Base-by-base conservation (phyloP, 208 protist species). In the Trypanosoma boissoni region DNA sequence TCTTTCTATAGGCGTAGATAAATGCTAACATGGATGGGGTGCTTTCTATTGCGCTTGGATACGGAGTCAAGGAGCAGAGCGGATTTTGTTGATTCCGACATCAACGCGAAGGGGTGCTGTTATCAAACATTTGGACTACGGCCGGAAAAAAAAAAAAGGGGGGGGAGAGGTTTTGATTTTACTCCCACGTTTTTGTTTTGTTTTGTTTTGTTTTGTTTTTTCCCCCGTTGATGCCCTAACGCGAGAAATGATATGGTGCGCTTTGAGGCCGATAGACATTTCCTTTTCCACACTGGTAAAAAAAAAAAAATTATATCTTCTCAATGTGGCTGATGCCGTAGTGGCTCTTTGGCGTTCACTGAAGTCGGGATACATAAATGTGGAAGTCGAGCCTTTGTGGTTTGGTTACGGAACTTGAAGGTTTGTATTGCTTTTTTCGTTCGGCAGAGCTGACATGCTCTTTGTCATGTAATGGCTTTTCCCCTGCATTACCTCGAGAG, bases 101-200 rank as follows among this genome's bases (percentile, higher is more conserved):
- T 51, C 28, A 31, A 51, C 14, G 45, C 21, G 6, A 51, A 10
- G 18, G 45, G 28, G 4, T 51, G 28, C 28, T 51, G 28, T 27
- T 51, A 51, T 29, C 45, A 51, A 51, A 51, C 45, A 4, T 51
- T 51, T 51, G 45, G 28, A 4, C 28, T 31, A 14, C 21, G 45
- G 4, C 45, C 21, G 28, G 45, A 51, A 27, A 51, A 51, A 27
- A 51, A 51, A 10, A n/a, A n/a, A n/a, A n/a, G n/a, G n/a, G n/a
- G n/a, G n/a, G n/a, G n/a, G n/a, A n/a, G n/a, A n/a, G 45, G 45
- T 31, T 51, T 51, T 51, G 21, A 51, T 9, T 51, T 51, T 27
- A 29, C 28, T 51, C 21, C 45, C 23, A 31, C 45, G 21, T n/a
- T n/a, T n/a, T n/a, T n/a, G n/a, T n/a, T n/a, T n/a, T n/a, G n/a